phyloP scores from a whole-genome alignment of 1,284 basidiomycete species.

The Earliella scabrosa region DNA sequence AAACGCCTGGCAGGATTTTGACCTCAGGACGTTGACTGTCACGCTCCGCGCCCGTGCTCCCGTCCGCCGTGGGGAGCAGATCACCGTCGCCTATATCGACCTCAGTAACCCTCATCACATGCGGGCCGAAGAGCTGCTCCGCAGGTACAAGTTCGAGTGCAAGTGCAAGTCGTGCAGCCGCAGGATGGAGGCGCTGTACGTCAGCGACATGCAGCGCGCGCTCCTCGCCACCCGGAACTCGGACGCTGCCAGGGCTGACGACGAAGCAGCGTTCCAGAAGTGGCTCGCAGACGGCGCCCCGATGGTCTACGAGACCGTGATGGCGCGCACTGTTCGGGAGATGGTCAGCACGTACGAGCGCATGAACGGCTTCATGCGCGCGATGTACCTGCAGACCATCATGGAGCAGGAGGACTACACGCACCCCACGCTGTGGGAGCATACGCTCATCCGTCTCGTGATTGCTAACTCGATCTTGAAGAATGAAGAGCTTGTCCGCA shows the following conservation, averaged over 20 bases:
- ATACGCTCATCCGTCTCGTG: not conserved
- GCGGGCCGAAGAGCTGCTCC: constrained; percentile 33
- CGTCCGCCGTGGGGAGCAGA: constrained; percentile 45
- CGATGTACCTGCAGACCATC: not conserved
- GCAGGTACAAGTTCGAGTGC: constrained; percentile 43
- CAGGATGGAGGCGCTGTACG: not conserved
- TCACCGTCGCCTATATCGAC: constrained; percentile 45
- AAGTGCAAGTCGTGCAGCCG: constrained; percentile 39
- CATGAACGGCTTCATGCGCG: not conserved
- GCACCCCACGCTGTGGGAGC: not conserved
- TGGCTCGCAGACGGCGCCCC: too few species aligned
- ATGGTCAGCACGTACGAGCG: not conserved
- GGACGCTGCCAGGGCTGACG: too few species aligned
- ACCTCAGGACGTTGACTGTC: constrained; percentile 37
- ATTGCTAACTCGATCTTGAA: not conserved
- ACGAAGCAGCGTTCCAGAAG: too few species aligned
- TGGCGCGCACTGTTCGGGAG: not conserved
- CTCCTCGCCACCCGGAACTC: not conserved
- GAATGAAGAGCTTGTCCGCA: not conserved
- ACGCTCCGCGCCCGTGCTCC: constrained; percentile 42
- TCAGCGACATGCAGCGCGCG: not conserved
- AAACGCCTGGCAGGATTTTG: too few species aligned
- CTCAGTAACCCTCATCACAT: constrained; percentile 31
- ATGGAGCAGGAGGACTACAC: not conserved
- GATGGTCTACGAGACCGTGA: too few species aligned